Conservation (phyloP, 495 filamentous ascomycete genomes). For the Thozetella sp. region DNA sequence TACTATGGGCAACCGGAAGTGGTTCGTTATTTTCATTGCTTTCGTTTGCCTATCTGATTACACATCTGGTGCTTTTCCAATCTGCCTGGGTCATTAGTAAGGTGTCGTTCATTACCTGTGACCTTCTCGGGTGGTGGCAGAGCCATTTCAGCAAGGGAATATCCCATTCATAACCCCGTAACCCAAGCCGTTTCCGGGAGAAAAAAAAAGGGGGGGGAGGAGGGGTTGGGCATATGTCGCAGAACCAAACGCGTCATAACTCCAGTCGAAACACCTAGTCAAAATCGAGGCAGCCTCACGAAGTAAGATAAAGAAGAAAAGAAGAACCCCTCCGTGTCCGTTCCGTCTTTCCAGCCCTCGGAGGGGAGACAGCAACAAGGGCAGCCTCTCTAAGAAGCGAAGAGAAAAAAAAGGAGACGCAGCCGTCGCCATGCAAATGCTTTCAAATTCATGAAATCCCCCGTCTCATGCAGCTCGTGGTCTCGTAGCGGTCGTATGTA, state of each 20-base stretch:
- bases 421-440: slow-evolving; percentile 19
- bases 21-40: background rate
- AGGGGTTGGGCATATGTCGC: no score
- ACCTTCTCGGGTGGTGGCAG: background rate
- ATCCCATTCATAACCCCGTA: background rate
- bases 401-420: slow-evolving; percentile 6
- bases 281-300: slow-evolving; percentile 10
- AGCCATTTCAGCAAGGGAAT: background rate
- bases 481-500: slow-evolving; percentile 17
- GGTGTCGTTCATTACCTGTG: background rate
- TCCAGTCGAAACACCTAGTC: no score
- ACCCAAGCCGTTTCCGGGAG: background rate
- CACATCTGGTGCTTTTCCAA: background rate
- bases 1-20: no score
- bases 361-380: background rate
- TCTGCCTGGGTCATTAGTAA: background rate
- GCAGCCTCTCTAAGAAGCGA: background rate
- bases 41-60: background rate
- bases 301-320: background rate
- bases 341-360: background rate
- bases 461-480: slow-evolving; percentile 11
- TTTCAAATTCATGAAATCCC: slow-evolving; percentile 4
- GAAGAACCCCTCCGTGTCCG: background rate
- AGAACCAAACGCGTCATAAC: no score
- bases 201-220: slow-evolving; percentile 1